Evolutionary conservation across 805 yeast genomes (phyloP).

Genomic region (Schizosaccharomyces osmophilus): DNA sequence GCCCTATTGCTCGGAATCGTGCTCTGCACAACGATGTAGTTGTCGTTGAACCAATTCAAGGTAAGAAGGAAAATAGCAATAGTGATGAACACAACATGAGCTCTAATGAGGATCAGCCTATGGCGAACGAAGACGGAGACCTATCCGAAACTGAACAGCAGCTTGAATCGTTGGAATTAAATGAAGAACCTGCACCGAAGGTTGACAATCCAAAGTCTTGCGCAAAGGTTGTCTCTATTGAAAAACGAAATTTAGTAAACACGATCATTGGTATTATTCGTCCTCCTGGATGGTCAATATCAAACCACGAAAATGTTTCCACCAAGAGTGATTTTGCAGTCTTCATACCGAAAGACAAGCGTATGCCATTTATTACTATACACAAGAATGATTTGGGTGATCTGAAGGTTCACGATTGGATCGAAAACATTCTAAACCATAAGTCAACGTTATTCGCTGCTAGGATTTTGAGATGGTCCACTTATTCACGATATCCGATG

Average conservation of each 20-base stretch:
- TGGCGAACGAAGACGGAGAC: not conserved
- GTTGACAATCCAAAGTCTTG: constrained; percentile 44
- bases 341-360: constrained; percentile 68
- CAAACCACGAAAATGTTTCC: constrained; percentile 25
- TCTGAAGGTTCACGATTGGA: not conserved
- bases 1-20: constrained; percentile 26
- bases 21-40: constrained; percentile 82
- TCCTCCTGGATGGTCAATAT: constrained; percentile 30
- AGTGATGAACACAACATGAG: not conserved
- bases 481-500: not conserved
- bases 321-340: constrained; percentile 23
- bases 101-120: not conserved
- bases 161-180: not conserved
- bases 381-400: not conserved
- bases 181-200: not conserved
- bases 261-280: constrained; percentile 86
- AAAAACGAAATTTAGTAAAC: constrained; percentile 79
- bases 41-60: constrained; percentile 69
- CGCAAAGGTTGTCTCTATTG: constrained; percentile 68
- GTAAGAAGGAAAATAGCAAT: constrained; percentile 9
- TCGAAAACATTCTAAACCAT: not conserved
- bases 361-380: constrained; percentile 28
- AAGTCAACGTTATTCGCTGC: not conserved
- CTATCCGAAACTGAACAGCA: not conserved
- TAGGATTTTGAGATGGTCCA: not conserved